These are phyloP conservation scores for Pseudocercospora musae DNA, from an alignment of 2,329 filamentous ascomycete species.

Conservation along the genomic window DNA sequence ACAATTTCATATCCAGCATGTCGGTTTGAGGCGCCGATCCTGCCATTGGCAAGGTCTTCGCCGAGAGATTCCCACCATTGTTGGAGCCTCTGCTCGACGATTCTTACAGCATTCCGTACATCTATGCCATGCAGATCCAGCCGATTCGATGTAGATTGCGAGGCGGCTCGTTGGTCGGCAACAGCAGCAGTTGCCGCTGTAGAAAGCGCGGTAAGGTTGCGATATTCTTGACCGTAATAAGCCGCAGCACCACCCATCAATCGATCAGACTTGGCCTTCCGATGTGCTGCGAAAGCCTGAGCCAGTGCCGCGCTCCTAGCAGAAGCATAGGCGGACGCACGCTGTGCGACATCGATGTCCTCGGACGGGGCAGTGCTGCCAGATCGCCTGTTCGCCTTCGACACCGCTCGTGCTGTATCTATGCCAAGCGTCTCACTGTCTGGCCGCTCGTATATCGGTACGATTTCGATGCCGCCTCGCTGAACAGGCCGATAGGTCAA, in stretches of 20 bases:
- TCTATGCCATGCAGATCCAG: constrained; percentile 82
- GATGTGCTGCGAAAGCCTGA: constrained; percentile 58
- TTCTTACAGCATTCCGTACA: constrained; percentile 76
- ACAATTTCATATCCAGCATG: constrained; percentile 66
- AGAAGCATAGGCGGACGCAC: constrained; percentile 38
- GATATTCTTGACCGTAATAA: constrained; percentile 70
- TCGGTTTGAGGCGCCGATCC: constrained; percentile 43
- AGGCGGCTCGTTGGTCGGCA: constrained; percentile 67
- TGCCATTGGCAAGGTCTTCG: constrained; percentile 56
- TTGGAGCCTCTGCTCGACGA: constrained; percentile 64
- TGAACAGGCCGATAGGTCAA: constrained; percentile 43
- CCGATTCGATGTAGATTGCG: constrained; percentile 56
- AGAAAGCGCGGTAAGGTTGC: constrained; percentile 59
- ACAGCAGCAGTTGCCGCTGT: constrained; percentile 60
- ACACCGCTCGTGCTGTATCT: constrained; percentile 22
- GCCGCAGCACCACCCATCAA: constrained; percentile 72
- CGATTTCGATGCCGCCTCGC: constrained; percentile 46
- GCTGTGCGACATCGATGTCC: constrained; percentile 22
- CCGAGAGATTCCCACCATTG: constrained; percentile 75
- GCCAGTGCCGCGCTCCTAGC: constrained; percentile 52
- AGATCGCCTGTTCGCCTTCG: neutral
- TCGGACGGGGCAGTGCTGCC: neutral
- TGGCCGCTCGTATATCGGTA: constrained; percentile 46
- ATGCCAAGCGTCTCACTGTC: constrained; percentile 29
- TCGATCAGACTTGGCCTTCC: constrained; percentile 64